phyloP scores from a whole-genome alignment of 345 rosid species.

The Populus deltoides region DNA sequence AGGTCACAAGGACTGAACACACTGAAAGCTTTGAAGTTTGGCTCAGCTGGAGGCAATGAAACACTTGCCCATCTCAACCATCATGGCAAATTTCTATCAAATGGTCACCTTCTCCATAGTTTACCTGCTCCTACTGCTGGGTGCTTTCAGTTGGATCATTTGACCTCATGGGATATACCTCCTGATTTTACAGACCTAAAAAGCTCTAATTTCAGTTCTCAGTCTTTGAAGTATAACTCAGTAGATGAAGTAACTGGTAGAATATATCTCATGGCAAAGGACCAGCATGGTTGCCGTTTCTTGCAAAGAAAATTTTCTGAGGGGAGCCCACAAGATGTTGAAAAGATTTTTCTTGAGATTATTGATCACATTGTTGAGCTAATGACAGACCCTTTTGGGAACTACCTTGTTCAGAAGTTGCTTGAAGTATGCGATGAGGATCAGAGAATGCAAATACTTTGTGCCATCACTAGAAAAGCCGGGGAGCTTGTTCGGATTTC shows the following conservation, averaged over 20 bases:
- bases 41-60: constrained; percentile 44
- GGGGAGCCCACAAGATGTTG: constrained; percentile 52
- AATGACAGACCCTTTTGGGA: constrained; percentile 77
- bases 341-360: constrained; percentile 61
- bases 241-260: constrained; percentile 54
- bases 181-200: constrained; percentile 30
- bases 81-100: constrained; percentile 39
- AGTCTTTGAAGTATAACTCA: constrained; percentile 42
- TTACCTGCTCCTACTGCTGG: constrained; percentile 30
- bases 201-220: constrained; percentile 37
- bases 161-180: constrained; percentile 35
- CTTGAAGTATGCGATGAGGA: constrained; percentile 73
- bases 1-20: constrained; percentile 56
- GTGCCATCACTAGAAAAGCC: constrained; percentile 49
- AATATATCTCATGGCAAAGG: constrained; percentile 65
- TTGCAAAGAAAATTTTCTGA: constrained; percentile 64
- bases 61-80: constrained; percentile 33
- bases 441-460: constrained; percentile 59
- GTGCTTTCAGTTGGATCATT: constrained; percentile 38
- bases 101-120: constrained; percentile 36
- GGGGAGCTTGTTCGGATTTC: constrained; percentile 65
- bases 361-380: constrained; percentile 62
- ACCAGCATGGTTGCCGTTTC: constrained; percentile 75
- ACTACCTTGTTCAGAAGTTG: constrained; percentile 67
- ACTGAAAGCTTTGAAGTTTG: constrained; percentile 45